A percentile compares a stretch with the other conserved stretches of the same genome.
Conservation (phyloP, 176 grass and related monocot species). For the Eleusine indica region DNA sequence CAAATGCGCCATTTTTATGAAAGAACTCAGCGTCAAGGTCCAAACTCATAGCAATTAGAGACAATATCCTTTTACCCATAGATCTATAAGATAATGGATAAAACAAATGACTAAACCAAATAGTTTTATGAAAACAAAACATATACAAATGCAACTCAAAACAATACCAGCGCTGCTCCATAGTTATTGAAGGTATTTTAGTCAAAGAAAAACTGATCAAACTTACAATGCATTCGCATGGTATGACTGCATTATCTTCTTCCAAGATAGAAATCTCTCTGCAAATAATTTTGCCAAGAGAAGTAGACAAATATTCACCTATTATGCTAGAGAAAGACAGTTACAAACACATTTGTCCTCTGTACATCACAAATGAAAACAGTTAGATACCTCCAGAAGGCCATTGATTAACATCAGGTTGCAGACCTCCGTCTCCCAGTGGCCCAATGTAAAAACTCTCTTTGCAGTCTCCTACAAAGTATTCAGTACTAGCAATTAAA, state of each 20-base stretch:
- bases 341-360: neutral
- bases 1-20: conserved; percentile 40
- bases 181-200: neutral
- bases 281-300: neutral
- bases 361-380: neutral
- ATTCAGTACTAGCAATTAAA: too few species aligned
- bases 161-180: neutral
- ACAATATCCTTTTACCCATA: conserved; percentile 48
- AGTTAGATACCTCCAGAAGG: conserved; percentile 48
- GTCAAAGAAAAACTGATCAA: neutral
- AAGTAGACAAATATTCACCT: neutral
- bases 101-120: neutral
- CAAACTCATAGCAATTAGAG: conserved; percentile 72
- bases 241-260: conserved; percentile 55
- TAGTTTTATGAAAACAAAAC: neutral
- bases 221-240: conserved; percentile 53
- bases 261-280: conserved; percentile 68
- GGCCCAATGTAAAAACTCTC: conserved; percentile 52
- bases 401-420: conserved; percentile 48
- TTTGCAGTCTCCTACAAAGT: too few species aligned
- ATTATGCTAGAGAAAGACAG: too few species aligned
- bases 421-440: neutral
- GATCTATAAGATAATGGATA: conserved; percentile 23
- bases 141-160: too few species aligned
- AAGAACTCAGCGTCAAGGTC: conserved; percentile 66